Evolutionary conservation across 2,329 filamentous ascomycete species (phyloP).

Genomic region (Triangularia setosa): DNA sequence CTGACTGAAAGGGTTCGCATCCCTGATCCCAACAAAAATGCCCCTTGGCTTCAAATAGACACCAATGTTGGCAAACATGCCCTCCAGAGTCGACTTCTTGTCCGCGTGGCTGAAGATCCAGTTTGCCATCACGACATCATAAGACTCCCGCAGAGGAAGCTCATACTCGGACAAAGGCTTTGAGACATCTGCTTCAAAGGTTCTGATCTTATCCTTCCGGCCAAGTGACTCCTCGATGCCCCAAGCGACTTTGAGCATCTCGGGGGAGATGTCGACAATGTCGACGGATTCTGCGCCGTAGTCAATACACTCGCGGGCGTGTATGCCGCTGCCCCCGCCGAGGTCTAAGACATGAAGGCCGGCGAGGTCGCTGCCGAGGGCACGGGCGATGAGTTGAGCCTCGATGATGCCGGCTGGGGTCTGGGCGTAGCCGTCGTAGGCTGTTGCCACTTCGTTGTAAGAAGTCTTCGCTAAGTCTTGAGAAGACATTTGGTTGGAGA

Average conservation of each 20-base stretch:
- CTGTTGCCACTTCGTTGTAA: neutral
- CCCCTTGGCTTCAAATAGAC: conserved; percentile 20
- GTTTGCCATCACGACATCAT: conserved; percentile 23
- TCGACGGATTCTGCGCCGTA: conserved; percentile 5
- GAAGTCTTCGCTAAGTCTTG: neutral
- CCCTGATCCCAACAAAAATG: conserved; percentile 19
- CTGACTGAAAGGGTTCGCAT: conserved; percentile 9
- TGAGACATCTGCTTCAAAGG: conserved; percentile 18
- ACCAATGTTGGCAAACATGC: conserved; percentile 18
- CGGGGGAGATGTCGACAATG: conserved; percentile 6
- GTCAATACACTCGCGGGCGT: conserved; percentile 2
- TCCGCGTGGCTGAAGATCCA: conserved; percentile 21
- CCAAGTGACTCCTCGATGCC: neutral
- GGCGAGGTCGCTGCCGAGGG: conserved; percentile 26
- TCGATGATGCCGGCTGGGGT: conserved; percentile 11
- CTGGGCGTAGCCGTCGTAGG: neutral
- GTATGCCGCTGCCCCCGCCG: conserved; percentile 30
- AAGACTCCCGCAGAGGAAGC: conserved; percentile 5
- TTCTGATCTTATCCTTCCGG: neutral
- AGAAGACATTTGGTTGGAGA: neutral
- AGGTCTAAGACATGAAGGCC: conserved; percentile 30
- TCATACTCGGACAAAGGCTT: conserved; percentile 7
- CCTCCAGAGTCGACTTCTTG: conserved; percentile 11
- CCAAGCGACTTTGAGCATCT: conserved; percentile 1
- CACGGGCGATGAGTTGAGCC: conserved; percentile 17